Conservation (phyloP, 192 early-diverging fungal species). For the Linnemannia zychae region DNA sequence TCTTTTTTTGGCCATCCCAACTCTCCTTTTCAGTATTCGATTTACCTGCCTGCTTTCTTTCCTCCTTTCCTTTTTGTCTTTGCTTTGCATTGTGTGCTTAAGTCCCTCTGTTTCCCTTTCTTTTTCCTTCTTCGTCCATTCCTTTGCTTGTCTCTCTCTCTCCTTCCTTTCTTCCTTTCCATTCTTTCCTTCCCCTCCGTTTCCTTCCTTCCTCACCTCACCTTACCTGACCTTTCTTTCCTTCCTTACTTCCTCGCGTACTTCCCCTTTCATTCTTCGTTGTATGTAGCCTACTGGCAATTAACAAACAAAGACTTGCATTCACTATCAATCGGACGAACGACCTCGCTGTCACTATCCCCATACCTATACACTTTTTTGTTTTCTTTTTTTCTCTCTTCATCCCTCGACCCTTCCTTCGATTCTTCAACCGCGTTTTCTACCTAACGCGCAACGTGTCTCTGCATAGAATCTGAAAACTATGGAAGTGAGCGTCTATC, state of each 20-base stretch:
- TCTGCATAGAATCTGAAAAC: neutral
- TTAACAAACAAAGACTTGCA: neutral
- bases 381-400: neutral
- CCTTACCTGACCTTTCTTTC: no score
- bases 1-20: slow-evolving; percentile 10
- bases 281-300: neutral
- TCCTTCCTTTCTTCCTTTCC: neutral
- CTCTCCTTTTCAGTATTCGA: neutral
- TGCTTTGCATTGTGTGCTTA: no score
- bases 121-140: neutral
- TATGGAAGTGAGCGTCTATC: neutral
- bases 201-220: neutral
- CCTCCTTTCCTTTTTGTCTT: neutral
- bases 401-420: no score
- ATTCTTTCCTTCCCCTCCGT: neutral
- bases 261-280: neutral
- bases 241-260: neutral
- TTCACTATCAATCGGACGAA: neutral
- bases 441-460: neutral
- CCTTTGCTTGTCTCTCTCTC: neutral
- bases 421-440: neutral
- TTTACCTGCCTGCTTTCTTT: neutral
- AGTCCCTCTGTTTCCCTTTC: neutral
- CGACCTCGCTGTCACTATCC: neutral
- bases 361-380: neutral